A percentile compares a stretch with the other conserved stretches of the same genome.
phyloP scores from a whole-genome alignment of 306 rosid genomes.

The Inga oerstediana region DNA sequence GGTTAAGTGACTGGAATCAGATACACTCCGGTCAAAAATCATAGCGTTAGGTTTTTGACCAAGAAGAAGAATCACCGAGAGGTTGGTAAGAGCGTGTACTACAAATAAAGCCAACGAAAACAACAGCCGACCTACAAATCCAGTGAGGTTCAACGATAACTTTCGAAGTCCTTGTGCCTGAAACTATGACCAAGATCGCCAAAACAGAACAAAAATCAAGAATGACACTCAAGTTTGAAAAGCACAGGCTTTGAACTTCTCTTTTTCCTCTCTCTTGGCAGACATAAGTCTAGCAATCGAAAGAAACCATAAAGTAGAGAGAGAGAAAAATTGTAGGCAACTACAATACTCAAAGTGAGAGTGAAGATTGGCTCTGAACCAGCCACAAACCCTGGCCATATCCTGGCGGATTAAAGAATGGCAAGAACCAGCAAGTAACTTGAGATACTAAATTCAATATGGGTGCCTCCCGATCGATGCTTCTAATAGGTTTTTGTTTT shows the following conservation, averaged over 20 bases:
- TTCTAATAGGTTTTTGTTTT: conserved; percentile 58
- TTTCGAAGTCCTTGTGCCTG: conserved; percentile 16
- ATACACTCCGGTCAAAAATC: not conserved
- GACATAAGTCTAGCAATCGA: conserved; percentile 24
- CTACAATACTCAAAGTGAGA: conserved; percentile 10
- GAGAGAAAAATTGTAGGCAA: conserved; percentile 24
- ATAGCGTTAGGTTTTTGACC: not conserved
- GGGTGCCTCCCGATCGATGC: conserved; percentile 17
- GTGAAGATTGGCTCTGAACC: conserved; percentile 28
- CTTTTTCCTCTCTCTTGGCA: conserved; percentile 15
- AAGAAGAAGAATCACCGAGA: not conserved
- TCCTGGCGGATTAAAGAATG: conserved; percentile 29
- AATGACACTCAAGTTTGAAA: conserved; percentile 27
- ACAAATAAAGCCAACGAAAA: not conserved
- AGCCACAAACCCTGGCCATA: conserved; percentile 30
- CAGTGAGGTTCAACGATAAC: conserved; percentile 13
- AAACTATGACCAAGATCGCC: conserved; percentile 23
- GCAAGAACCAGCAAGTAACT: conserved; percentile 26
- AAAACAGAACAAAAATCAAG: conserved; percentile 22
- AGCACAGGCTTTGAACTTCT: conserved; percentile 10
- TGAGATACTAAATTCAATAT: conserved; percentile 24
- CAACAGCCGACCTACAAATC: conserved; percentile 3
- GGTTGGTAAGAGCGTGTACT: not conserved
- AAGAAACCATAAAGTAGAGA: conserved; percentile 29
- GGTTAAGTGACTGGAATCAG: not conserved